phyloP scores from a whole-genome alignment of 345 rosid genomes.

The Sonneratia alba region DNA sequence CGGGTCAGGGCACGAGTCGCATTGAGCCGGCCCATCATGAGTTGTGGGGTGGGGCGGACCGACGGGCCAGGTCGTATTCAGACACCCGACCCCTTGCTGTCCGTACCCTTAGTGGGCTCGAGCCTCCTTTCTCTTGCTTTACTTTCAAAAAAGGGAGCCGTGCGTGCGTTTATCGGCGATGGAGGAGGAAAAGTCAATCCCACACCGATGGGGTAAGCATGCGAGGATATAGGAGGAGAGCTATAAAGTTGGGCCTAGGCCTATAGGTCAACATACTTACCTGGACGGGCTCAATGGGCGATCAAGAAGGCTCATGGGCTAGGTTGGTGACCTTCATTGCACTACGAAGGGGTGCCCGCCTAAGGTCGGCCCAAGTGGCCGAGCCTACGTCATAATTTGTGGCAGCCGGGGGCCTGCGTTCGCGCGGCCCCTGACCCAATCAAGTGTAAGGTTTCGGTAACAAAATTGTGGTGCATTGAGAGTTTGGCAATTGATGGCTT shows the following conservation, averaged over 20 bases:
- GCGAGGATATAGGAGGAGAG: background rate
- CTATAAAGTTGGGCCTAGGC: background rate
- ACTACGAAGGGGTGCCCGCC: background rate
- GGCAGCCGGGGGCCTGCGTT: background rate
- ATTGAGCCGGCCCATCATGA: too few relatives aligned
- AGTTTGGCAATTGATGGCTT: too few relatives aligned
- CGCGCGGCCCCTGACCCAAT: background rate
- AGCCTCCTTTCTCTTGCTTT: too few relatives aligned
- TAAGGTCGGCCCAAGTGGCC: constrained; percentile 4
- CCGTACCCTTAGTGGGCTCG: too few relatives aligned
- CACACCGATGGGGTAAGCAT: background rate
- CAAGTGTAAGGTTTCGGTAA: too few relatives aligned
- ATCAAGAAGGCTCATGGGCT: background rate
- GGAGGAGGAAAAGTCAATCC: background rate
- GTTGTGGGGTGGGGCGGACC: too few relatives aligned
- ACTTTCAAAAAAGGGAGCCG: too few relatives aligned
- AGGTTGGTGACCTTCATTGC: background rate
- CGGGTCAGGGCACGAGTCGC: too few relatives aligned
- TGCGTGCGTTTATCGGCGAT: too few relatives aligned
- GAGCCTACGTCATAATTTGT: constrained; percentile 5
- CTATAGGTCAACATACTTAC: background rate
- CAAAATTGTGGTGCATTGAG: too few relatives aligned
- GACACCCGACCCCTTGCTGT: too few relatives aligned
- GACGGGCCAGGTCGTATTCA: too few relatives aligned
- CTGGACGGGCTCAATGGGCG: constrained; percentile 3